A percentile compares a stretch with the other conserved stretches of the same genome.
These are phyloP conservation scores for Rhododendron kiyosumense DNA, from an alignment of 148 eudicot genomes.

Conservation along the genomic window DNA sequence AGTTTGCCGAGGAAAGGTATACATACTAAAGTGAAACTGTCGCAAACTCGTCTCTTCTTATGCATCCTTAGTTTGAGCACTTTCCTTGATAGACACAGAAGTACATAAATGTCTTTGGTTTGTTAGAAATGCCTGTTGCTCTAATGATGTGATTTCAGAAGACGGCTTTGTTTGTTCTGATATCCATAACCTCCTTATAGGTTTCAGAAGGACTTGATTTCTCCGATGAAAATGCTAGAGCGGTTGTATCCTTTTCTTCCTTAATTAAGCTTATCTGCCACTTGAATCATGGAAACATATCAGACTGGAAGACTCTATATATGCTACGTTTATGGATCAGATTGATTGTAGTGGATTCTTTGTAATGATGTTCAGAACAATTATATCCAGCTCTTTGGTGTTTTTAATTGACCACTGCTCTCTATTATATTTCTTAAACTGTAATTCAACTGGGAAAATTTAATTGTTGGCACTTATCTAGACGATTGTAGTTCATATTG, in stretches of 20 bases:
- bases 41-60: not conserved
- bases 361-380: not conserved
- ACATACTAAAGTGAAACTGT: not conserved
- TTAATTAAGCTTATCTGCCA: not conserved
- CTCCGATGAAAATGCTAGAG: slow-evolving; percentile 93
- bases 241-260: slow-evolving; percentile 82
- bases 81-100: not conserved
- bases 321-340: not conserved
- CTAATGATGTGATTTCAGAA: not conserved
- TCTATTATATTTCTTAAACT: not conserved
- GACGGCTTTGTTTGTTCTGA: not conserved
- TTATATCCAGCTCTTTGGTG: not conserved
- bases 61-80: not conserved
- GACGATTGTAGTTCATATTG: not conserved
- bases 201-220: slow-evolving; percentile 99
- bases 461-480: not conserved
- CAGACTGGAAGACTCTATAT: not conserved
- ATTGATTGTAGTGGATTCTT: not conserved
- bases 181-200: slow-evolving; percentile 32
- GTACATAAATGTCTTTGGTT: not conserved
- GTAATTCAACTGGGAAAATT: not conserved
- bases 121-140: not conserved
- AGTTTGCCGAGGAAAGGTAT: slow-evolving; percentile 98
- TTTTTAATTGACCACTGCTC: not conserved
- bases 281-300: not conserved